Base-by-base conservation (phyloP, 176 grass and related monocot species). In the Bromus sterilis region DNA sequence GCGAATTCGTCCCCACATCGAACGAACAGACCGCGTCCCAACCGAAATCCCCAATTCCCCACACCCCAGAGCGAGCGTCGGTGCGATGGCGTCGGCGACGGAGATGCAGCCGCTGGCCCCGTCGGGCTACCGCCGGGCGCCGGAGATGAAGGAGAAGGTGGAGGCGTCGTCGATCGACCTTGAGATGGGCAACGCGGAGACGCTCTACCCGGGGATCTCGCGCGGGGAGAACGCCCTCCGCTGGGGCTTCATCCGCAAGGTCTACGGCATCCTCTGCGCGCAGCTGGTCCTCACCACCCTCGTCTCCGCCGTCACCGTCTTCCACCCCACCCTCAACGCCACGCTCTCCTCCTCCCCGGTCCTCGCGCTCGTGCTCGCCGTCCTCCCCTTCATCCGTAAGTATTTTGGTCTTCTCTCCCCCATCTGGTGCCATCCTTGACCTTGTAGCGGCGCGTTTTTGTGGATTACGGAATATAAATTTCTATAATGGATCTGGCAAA, bases 201-300 rank as follows among this genome's bases (percentile, higher is more conserved):
- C 82, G 55, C 89, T 99, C 42, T 95, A 95, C 89, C 96, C 96
- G 1, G 96, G 93, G 46, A 88, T 99, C 84, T 93, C 96, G 48
- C 93, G 82, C 80, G 89, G 79, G n/a, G 96, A 95, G 67, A 93
- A 68, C 85, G 87, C 94, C 62, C 89, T 99, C 84, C 93, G 96
- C 51, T 99, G 96, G 96, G 96, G 96, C 16, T 99, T 99, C 86
- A 73, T 99, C 76, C 92, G 96, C 86, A 99, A 99, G 96, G 96
- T 99, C 79, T 99, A 99, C 89, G 96, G 96, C 82, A 99, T 99
- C 89, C 96, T 99, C 73, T 86, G 89, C 60, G 89, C 93, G 13
- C 96, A 99, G 85, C 89, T 99, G n/a, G 40, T 99, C 37, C 93
- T 99, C 86, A 99, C 96, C 66, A 99, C 96, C 57, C 76, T 81